A percentile compares a stretch with the other conserved stretches of the same genome.
Evolutionary conservation across 331 rosid genomes (phyloP).

Genomic region (Acacia pycnantha): DNA sequence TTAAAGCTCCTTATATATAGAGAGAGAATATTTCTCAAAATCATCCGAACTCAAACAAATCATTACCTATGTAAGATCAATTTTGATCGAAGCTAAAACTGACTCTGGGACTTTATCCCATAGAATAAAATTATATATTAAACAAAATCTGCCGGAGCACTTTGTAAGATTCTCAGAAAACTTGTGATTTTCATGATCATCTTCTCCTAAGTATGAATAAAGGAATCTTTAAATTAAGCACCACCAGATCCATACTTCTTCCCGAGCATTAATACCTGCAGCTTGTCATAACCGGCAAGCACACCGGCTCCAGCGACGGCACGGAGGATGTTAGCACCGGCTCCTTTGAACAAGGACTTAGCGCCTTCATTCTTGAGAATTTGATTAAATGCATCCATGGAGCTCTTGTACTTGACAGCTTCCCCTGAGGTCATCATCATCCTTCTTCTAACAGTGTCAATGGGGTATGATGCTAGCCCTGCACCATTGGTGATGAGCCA

Average conservation of each 20-base stretch:
- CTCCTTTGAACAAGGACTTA: slow-evolving; percentile 96
- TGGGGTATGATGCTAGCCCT: slow-evolving; percentile 90
- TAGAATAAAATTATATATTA: slow-evolving; percentile 63
- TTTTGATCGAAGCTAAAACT: slow-evolving; percentile 29
- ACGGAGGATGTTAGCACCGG: slow-evolving; percentile 92
- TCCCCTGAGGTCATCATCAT: slow-evolving; percentile 99
- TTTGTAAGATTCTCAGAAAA: slow-evolving; percentile 46
- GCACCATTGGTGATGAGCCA: slow-evolving; percentile 98
- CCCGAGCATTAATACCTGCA: slow-evolving; percentile 74
- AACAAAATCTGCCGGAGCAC: slow-evolving; percentile 59
- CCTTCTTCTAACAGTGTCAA: slow-evolving; percentile 95
- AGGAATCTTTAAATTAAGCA: slow-evolving; percentile 35
- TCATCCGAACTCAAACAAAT: slow-evolving; percentile 41
- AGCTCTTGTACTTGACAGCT: slow-evolving; percentile 92
- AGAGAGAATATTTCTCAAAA: slow-evolving; percentile 18
- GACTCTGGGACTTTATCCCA: slow-evolving; percentile 57
- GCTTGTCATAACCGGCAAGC: slow-evolving; percentile 90
- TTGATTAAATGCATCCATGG: slow-evolving; percentile 74
- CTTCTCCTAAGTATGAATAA: slow-evolving; percentile 34
- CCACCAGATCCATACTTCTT: slow-evolving; percentile 94
- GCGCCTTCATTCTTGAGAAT: slow-evolving; percentile 87
- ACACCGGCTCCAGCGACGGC: slow-evolving; percentile 97
- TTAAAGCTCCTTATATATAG: background rate
- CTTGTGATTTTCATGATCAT: slow-evolving; percentile 76
- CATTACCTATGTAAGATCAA: slow-evolving; percentile 23